Evolutionary conservation across 768 basidiomycete species (phyloP), one percentile per base, ranked within the genome.

Genomic region (Candolleomyces aberdarensis): DNA sequence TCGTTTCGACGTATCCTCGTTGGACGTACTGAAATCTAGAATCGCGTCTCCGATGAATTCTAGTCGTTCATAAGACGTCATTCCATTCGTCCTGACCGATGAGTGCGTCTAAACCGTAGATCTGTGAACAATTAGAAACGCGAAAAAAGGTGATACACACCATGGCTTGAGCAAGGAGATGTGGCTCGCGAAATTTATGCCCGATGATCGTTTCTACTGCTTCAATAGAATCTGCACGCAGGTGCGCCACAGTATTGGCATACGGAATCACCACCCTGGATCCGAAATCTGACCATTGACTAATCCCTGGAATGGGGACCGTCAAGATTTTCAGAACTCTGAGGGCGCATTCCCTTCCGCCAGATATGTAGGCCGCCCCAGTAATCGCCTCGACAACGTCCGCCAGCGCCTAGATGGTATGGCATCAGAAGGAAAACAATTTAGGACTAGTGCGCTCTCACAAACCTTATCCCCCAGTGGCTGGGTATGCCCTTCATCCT

Each of bases 11-110:
- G 44, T 31, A 50, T 46, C 31, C 22, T 13, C 13, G 22, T 26
- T 56, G 41, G 17, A 76, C 90, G 58, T 67, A 94, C 92, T 72
- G 60, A 92, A 89, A 71, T 94, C 93, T 26, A 95, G 80, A 55
- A 95, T 83, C 1, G 90, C 91, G 73, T 95, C 93, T 13, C 93
- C 93, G 44, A 94, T 78, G 69, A 94, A 95, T 70, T 94, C 92
- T 40, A 94, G 79, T 60, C 89, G 79, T 66, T 92, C 89, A 67
- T 90, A 89, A 17, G 83, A 83, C 14, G 79, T 82, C 41, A 79
- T 75, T 59, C 86, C 83, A 59, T 76, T 78, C 3, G 80, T 81
- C 63, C 83, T 80, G 39, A 82, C 75, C 0, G 88, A 88, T 3
- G 83, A 74, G 69, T 92, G 91, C 0, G 88, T 88, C 91, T 94